Evolutionary conservation across 164 flowering plant species (phyloP).

Genomic region (Echeveria elegans): DNA sequence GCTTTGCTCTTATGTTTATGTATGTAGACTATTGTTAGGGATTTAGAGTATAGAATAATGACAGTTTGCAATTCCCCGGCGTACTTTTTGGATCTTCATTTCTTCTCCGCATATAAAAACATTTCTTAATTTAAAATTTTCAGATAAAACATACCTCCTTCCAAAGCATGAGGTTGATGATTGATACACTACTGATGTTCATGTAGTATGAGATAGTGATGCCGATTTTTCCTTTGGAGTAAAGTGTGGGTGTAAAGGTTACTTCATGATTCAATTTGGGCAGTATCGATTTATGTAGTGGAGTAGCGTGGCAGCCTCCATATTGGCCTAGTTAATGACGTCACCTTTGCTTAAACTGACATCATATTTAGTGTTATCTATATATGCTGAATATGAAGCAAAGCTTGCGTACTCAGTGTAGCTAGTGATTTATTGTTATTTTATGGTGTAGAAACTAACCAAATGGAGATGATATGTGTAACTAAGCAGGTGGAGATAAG

Average conservation of each 20-base stretch:
- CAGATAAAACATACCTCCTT: not conserved
- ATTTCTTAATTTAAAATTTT: not conserved
- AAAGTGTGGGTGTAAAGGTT: slow-evolving; percentile 44
- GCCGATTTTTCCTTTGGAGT: no score
- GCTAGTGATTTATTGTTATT: no score
- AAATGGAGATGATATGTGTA: not conserved
- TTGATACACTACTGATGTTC: not conserved
- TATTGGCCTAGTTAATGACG: not conserved
- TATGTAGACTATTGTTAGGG: not conserved
- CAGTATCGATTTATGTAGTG: slow-evolving; percentile 24
- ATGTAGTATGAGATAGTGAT: no score
- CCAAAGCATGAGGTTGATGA: not conserved
- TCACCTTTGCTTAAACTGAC: not conserved
- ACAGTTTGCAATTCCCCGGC: slow-evolving; percentile 24
- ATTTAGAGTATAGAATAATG: not conserved
- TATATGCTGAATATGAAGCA: no score
- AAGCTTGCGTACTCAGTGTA: no score
- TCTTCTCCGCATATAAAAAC: not conserved
- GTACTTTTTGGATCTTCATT: slow-evolving; percentile 31
- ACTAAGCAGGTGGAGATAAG: slow-evolving; percentile 60
- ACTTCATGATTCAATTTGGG: slow-evolving; percentile 38
- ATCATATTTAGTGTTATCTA: no score
- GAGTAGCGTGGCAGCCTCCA: slow-evolving; percentile 26
- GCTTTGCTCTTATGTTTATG: not conserved
- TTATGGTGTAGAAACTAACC: no score